Evolutionary conservation across 1,139 yeast species (phyloP), one percentile per base, ranked within the genome.

Genomic region (Debaryomyces udenii): DNA sequence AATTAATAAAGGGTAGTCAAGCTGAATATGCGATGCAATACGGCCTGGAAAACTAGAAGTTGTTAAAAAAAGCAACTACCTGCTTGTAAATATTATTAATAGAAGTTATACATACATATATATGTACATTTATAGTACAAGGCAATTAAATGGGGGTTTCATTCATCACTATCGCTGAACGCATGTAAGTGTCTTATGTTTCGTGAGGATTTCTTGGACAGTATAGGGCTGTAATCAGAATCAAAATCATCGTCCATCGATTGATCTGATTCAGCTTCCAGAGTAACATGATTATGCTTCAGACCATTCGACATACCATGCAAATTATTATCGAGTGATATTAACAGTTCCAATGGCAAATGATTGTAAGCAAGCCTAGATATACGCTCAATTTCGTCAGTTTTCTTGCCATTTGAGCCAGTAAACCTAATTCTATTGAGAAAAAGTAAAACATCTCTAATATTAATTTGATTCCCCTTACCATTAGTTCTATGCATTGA

Each of bases 271-370:
- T n/a, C 9, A 16, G 26, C 9, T 5, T 34, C 37, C 30, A 13
- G 14, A 7, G 14, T 14, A 26, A 22, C 9, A 7, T n/a, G n/a
- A 9, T 16, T 16, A 3, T 20, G 15, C 11, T 38, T 33, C 18
- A 13, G 9, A 4, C 9, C 31, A 7, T 24, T 18, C 27, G 17
- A 7, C 5, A 15, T 9, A 4, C 31, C 47, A 27, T 52, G 57
- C 18, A 68, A 49, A 41, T 60, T 62, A 43, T 64, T 64, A 45
- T 71, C 73, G 27, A 72, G 53, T 0, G 64, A 53, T 34, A 70
- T 55, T 27, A 71, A 50, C 27, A 56, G 44, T 42, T 72, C 78
- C 27, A 70, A 57, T 0, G 78, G 78, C 23, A 71, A 50, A 31
- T 62, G 59, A 9, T 55, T 56, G 32, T 62, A 64, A 0, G 76